Evolutionary conservation across 495 filamentous ascomycete species (phyloP).

Genomic region (Penicillium malachiteum): DNA sequence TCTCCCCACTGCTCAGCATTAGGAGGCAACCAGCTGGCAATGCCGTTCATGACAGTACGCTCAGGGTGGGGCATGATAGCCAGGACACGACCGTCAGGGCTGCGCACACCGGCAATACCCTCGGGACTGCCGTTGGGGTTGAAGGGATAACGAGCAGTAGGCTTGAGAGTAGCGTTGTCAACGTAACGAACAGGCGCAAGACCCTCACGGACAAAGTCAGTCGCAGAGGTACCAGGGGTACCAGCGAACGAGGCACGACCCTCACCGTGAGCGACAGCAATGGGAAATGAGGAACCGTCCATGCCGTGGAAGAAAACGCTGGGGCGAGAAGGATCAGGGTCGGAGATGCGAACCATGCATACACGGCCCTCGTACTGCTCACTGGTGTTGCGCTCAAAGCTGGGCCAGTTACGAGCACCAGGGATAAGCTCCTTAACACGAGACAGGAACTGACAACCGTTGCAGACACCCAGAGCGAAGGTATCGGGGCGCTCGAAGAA

Average conservation of each 20-base stretch:
- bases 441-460: slow-evolving; percentile 94
- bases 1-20: slow-evolving; percentile 74
- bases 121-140: slow-evolving; percentile 92
- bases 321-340: slow-evolving; percentile 54
- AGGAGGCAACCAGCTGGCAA: slow-evolving; percentile 71
- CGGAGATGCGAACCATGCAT: slow-evolving; percentile 79
- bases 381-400: slow-evolving; percentile 78
- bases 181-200: slow-evolving; percentile 77
- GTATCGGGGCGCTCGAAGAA: slow-evolving; percentile 92
- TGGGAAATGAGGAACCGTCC: slow-evolving; percentile 78
- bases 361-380: slow-evolving; percentile 93
- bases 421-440: slow-evolving; percentile 82
- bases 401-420: slow-evolving; percentile 81
- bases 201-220: slow-evolving; percentile 57
- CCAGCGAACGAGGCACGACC: slow-evolving; percentile 76
- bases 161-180: slow-evolving; percentile 67
- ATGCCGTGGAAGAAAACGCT: slow-evolving; percentile 95
- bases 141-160: slow-evolving; percentile 81
- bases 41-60: slow-evolving; percentile 80
- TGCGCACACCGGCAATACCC: slow-evolving; percentile 82
- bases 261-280: slow-evolving; percentile 89
- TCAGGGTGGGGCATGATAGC: slow-evolving; percentile 98
- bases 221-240: slow-evolving; percentile 32
- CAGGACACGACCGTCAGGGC: slow-evolving; percentile 77
- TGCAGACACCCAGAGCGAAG: slow-evolving; percentile 93